Evolutionary conservation across 139 green algal genomes (phyloP).

Genomic region (Desmodesmus armatus): DNA sequence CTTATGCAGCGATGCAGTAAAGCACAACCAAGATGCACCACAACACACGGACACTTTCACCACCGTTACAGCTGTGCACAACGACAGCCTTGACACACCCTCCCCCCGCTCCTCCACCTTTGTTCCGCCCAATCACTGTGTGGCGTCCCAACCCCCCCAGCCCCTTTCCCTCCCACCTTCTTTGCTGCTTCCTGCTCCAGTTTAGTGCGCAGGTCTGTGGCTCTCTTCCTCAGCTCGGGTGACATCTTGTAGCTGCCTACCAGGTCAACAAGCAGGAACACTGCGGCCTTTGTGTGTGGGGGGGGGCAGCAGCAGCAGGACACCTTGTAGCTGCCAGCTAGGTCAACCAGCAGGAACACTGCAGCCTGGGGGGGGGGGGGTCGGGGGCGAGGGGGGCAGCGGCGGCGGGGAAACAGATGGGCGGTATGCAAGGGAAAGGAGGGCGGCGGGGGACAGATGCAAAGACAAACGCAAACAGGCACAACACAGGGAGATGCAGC

Average conservation of each 20-base stretch:
- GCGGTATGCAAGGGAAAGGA: background rate
- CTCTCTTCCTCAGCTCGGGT: constrained; percentile 32
- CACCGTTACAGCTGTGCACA: background rate
- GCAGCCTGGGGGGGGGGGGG: too few relatives aligned
- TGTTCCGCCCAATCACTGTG: too few relatives aligned
- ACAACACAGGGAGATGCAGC: too few relatives aligned
- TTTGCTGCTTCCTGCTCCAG: constrained; percentile 17
- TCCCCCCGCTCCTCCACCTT: background rate
- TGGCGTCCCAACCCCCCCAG: background rate
- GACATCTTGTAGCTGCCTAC: constrained; percentile 37
- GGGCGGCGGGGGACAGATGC: background rate
- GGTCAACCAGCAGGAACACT: background rate
- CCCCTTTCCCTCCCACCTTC: constrained; percentile 7
- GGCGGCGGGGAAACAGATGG: too few relatives aligned
- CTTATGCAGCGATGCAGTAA: background rate
- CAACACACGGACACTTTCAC: background rate
- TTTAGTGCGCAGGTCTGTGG: background rate
- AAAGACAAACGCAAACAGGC: too few relatives aligned
- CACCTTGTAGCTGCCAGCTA: too few relatives aligned
- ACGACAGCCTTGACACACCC: background rate
- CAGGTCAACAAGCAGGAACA: constrained; percentile 41
- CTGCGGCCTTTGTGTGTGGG: too few relatives aligned
- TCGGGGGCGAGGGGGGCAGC: too few relatives aligned
- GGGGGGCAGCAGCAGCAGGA: background rate
- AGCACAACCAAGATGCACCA: background rate